These are phyloP conservation scores for Teratosphaeria destructans DNA, from an alignment of 2,329 filamentous ascomycete species.

Conservation along the genomic window DNA sequence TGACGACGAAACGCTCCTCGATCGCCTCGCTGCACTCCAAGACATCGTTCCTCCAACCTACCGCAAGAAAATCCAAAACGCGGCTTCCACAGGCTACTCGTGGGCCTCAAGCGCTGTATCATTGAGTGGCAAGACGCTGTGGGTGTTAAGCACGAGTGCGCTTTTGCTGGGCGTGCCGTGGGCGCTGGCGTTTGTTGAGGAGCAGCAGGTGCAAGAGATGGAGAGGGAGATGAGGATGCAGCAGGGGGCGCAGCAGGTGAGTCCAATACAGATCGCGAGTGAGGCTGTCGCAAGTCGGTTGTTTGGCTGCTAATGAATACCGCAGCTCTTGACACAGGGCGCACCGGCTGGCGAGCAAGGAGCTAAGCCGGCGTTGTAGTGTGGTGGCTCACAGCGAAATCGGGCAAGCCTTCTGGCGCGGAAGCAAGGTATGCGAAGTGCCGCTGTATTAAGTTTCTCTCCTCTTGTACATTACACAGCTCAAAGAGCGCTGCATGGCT, in stretches of 20 bases:
- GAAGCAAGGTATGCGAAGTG: not conserved
- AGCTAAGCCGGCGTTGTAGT: slow-evolving; percentile 17
- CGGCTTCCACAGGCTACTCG: slow-evolving; percentile 41
- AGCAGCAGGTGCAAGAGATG: slow-evolving; percentile 95
- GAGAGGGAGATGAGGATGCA: slow-evolving; percentile 96
- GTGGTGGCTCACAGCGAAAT: not conserved
- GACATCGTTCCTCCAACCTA: slow-evolving; percentile 36
- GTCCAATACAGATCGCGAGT: slow-evolving; percentile 13
- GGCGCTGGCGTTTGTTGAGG: slow-evolving; percentile 84
- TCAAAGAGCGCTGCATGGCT: not conserved
- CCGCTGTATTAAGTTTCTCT: not conserved
- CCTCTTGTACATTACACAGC: not conserved
- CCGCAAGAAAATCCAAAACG: slow-evolving; percentile 31
- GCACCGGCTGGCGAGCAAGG: slow-evolving; percentile 8
- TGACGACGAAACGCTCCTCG: slow-evolving; percentile 34
- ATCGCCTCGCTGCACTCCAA: slow-evolving; percentile 33
- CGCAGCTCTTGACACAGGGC: slow-evolving; percentile 17
- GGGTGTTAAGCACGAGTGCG: slow-evolving; percentile 82
- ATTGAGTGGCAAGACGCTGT: slow-evolving; percentile 77
- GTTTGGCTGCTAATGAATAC: slow-evolving; percentile 6
- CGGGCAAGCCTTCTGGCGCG: not conserved
- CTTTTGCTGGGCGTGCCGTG: slow-evolving; percentile 87
- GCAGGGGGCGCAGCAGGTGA: slow-evolving; percentile 73
- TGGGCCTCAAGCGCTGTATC: slow-evolving; percentile 52
- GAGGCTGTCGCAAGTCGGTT: not conserved